Evolutionary conservation across 331 rosid species (phyloP).

Genomic region (Malus hybrid): DNA sequence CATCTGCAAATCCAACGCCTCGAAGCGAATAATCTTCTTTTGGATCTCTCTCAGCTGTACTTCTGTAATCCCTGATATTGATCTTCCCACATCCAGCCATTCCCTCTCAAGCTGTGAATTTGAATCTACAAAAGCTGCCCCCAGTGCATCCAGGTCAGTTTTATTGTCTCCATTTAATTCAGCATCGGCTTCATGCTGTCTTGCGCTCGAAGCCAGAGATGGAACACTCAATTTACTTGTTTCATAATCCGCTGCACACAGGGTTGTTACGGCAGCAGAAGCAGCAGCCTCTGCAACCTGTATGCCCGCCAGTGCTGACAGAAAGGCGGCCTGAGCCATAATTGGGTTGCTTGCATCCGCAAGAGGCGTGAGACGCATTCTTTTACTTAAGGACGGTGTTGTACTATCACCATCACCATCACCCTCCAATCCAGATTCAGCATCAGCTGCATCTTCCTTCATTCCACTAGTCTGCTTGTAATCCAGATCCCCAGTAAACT

Average conservation of each 20-base stretch:
- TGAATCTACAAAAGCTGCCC: slow-evolving; percentile 41
- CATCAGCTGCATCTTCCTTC: slow-evolving; percentile 12
- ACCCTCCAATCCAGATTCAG: slow-evolving; percentile 31
- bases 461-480: too few relatives aligned
- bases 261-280: slow-evolving; percentile 55
- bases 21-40: slow-evolving; percentile 50
- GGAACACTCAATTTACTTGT: slow-evolving; percentile 28
- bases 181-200: slow-evolving; percentile 34
- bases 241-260: slow-evolving; percentile 39
- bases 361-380: slow-evolving; percentile 82
- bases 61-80: slow-evolving; percentile 47
- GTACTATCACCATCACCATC: slow-evolving; percentile 26
- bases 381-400: slow-evolving; percentile 32
- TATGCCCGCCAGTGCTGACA: slow-evolving; percentile 75
- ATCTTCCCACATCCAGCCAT: slow-evolving; percentile 55
- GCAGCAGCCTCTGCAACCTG: slow-evolving; percentile 79
- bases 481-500: slow-evolving; percentile 24
- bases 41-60: slow-evolving; percentile 77
- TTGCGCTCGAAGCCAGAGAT: slow-evolving; percentile 25
- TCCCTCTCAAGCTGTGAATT: slow-evolving; percentile 54
- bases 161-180: slow-evolving; percentile 33
- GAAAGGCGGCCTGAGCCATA: slow-evolving; percentile 88
- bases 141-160: slow-evolving; percentile 18
- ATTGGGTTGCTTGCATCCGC: slow-evolving; percentile 97
- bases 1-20: slow-evolving; percentile 59